A percentile compares a stretch with the other conserved stretches of the same genome.
Conservation (phyloP, 2,329 filamentous ascomycete species). For the Metarhizium sp. region DNA sequence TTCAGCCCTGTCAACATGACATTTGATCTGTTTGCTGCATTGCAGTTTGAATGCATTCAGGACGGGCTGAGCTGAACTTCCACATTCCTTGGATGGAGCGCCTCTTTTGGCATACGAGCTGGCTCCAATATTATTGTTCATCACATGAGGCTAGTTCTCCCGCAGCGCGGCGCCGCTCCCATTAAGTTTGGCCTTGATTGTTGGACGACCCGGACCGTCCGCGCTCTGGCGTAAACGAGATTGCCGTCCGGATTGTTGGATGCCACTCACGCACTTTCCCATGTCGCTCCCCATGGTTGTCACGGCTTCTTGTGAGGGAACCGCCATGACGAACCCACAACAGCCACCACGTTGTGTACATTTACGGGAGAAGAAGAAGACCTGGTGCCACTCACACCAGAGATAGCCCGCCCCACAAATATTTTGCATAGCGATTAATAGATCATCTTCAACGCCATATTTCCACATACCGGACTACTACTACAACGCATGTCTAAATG, state of each 20-base stretch:
- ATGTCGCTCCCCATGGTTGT: neutral
- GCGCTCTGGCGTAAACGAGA: neutral
- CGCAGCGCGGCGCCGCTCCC: slow-evolving; percentile 1
- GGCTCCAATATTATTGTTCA: neutral
- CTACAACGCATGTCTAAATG: neutral
- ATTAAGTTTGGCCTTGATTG: neutral
- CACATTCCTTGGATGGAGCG: neutral
- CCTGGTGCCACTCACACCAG: neutral
- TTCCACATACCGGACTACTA: neutral
- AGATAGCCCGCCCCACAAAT: neutral
- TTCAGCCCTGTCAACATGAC: neutral
- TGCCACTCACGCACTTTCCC: neutral
- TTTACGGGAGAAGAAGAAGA: neutral
- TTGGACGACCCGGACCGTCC: slow-evolving; percentile 2
- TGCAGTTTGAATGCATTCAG: neutral
- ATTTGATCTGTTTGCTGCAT: neutral
- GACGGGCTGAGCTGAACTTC: neutral
- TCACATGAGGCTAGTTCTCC: neutral
- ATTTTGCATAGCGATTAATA: neutral
- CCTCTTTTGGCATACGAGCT: neutral
- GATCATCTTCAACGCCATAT: neutral
- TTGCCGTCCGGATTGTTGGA: slow-evolving; percentile 1
- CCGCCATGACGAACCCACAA: neutral
- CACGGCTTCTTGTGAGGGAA: neutral
- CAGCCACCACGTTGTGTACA: neutral